These are phyloP conservation scores for Scutellaria minor DNA, from an alignment of 257 asterid genomes.

Conservation along the genomic window DNA sequence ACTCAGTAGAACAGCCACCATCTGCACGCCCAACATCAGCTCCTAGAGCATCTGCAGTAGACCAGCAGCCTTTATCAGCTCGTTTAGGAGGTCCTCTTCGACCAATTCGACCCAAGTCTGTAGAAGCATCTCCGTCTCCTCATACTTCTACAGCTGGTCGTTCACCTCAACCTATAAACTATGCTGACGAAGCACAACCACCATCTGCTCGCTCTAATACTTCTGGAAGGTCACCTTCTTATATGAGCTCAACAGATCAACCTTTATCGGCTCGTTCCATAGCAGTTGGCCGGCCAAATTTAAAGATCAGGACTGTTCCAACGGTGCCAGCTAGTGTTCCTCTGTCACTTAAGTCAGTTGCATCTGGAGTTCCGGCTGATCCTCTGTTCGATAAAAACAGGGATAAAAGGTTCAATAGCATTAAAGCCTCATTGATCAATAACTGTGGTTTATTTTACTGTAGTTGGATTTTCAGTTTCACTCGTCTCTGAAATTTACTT, in stretches of 20 bases:
- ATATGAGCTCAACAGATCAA: conserved; percentile 49
- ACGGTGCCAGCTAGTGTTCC: conserved; percentile 63
- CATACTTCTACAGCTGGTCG: conserved; percentile 21
- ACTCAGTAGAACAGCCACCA: conserved; percentile 47
- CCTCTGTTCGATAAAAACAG: conserved; percentile 51
- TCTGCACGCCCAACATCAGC: conserved; percentile 45
- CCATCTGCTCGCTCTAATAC: conserved; percentile 51
- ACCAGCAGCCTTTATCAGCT: conserved; percentile 52
- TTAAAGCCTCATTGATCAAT: conserved; percentile 1
- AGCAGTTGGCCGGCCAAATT: conserved; percentile 50
- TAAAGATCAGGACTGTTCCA: conserved; percentile 56
- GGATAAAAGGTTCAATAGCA: conserved; percentile 63
- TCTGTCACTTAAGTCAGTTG: conserved; percentile 51
- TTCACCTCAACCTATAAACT: conserved; percentile 36
- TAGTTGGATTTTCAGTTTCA: conserved; percentile 12
- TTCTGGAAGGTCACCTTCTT: conserved; percentile 50
- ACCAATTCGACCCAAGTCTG: conserved; percentile 42
- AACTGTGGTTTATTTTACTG: not conserved
- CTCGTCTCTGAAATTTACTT: not conserved
- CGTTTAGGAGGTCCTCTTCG: conserved; percentile 43
- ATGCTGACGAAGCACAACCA: conserved; percentile 58
- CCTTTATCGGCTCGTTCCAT: conserved; percentile 71
- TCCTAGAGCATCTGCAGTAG: conserved; percentile 48
- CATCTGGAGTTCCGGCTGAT: conserved; percentile 54
- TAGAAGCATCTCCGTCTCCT: conserved; percentile 19